phyloP scores from a whole-genome alignment of 768 basidiomycete genomes.

The Boletus fagicola region DNA sequence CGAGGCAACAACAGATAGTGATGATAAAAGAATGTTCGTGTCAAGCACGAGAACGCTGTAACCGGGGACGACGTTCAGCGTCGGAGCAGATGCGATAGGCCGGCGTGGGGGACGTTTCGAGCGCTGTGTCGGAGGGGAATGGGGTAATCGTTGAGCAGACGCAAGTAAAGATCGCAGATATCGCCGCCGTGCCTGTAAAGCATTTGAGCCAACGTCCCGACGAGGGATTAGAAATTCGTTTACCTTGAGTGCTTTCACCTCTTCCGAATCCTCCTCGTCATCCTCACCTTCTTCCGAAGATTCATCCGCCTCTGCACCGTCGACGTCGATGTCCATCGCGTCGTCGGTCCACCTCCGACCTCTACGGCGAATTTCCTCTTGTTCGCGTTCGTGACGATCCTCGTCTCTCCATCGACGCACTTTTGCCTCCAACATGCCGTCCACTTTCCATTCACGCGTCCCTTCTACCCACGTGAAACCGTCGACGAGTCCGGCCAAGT shows the following conservation, averaged over 20 bases:
- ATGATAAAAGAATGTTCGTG: slow-evolving; percentile 91
- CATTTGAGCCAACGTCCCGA: slow-evolving; percentile 7
- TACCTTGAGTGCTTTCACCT: slow-evolving; percentile 82
- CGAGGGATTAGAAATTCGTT: slow-evolving; percentile 11
- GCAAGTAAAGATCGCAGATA: slow-evolving; percentile 70
- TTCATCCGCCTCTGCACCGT: slow-evolving; percentile 48
- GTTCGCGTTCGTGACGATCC: slow-evolving; percentile 61
- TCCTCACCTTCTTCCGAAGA: slow-evolving; percentile 45
- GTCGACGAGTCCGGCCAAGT: slow-evolving; percentile 65
- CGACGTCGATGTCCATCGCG: slow-evolving; percentile 69
- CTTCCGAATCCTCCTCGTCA: slow-evolving; percentile 66
- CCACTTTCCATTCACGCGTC: slow-evolving; percentile 59
- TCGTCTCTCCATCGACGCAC: slow-evolving; percentile 68
- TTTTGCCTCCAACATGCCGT: slow-evolving; percentile 66
- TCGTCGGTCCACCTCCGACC: slow-evolving; percentile 65
- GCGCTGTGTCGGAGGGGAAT: slow-evolving; percentile 29
- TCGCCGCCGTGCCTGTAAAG: slow-evolving; percentile 62
- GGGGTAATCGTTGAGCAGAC: slow-evolving; percentile 36
- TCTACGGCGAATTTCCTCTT: slow-evolving; percentile 64
- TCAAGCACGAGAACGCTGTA: slow-evolving; percentile 91
- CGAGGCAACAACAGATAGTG: slow-evolving; percentile 65
- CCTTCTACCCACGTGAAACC: slow-evolving; percentile 71
- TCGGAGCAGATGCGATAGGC: slow-evolving; percentile 35
- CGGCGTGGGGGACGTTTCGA: slow-evolving; percentile 29
- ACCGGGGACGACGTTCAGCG: slow-evolving; percentile 67